Evolutionary conservation across 2,329 filamentous ascomycete genomes (phyloP), one percentile per base, ranked within the genome.

Genomic region (Emmonsiellopsis sp.): DNA sequence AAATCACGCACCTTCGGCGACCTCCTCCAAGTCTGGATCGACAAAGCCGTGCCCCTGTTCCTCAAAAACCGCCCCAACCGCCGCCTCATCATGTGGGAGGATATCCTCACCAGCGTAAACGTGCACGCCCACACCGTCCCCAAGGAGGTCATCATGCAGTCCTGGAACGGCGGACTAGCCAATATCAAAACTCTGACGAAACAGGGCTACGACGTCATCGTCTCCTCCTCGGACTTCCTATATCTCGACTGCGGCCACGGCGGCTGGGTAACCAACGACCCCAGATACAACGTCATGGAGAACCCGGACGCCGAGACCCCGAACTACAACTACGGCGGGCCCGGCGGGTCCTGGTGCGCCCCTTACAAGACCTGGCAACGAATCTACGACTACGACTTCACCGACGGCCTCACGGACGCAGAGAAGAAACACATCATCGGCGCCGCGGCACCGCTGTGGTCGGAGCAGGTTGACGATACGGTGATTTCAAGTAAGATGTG

Each of bases 361-460:
- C 79, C 79, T 0, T 81, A 80, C 71, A 81, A 81, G 64, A 79
- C 77, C 16, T 81, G 78, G 78, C 79, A 81, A 63, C 77, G 78
- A 48, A 80, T 81, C 65, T 81, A 81, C 66, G 71, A 79, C 70
- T 81, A 75, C 63, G 78, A 81, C 66, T 80, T 81, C 62, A 76
- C 76, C 0, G 57, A 64, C 45, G 75, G 74, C 58, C 71, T 81
- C 7, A 77, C 76, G 1, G 66, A 66, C 0, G 58, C 63, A 0
- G 71, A 81, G 58, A 72, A 73, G 38, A 66, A 70, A 47, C 78
- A 78, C 52, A 62, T 81, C 16, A 69, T 79, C 16, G 79, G 79
- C n/a, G 76, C 73, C 31, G 71, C 75, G 38, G 72, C 77, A 0
- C 76, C 78, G 0, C 69, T 81, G 2, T 81, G 76, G 74, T 72